Evolutionary conservation across 139 green algal genomes (phyloP), one percentile per base, ranked within the genome.

Genomic region (Tetradesmus obliquus): DNA sequence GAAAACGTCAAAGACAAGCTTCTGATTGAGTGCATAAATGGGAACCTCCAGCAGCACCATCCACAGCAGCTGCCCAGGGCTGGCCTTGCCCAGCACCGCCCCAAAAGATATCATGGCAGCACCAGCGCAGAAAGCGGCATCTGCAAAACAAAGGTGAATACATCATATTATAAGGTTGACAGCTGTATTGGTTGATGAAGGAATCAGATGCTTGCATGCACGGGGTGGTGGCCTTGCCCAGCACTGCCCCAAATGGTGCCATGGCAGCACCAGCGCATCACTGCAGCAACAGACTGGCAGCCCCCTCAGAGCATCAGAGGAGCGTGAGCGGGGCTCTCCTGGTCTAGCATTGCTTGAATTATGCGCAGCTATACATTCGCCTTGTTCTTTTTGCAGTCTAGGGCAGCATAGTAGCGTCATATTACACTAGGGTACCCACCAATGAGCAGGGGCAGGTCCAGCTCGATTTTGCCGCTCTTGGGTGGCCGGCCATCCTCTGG

Each of bases 51-150:
- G 74, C 51, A 92, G 24, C 62, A 94, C 85, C 32, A 96, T 76
- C 32, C 62, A 92, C 32, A 91, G 79, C 24, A 96, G 88, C 87
- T 96, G 94, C 3, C 93, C 82, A 15, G 94, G 94, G 17, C 84
- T 90, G 55, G 90, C 76, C 60, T 94, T 94, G 10, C 94, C 94
- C 4, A 96, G 90, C 20, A 95, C 82, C 3, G 94, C 94, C 1
- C 94, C 94, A 90, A 95, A 96, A 10, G 72, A 90, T 66, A 96
- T 94, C 93, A 96, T 95, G 15, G 86, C 93, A 15, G 92, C 92
- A 55, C 53, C 90, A 74, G 90, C 90, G 17, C 66, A 54, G 57
- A 96, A 96, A 2, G 79, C 84, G 7, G 79, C 83, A 24, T 84
- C 82, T 87, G 82, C 82, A 87, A 10, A 62, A 86, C 3, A 3